Evolutionary conservation across 164 flowering plant genomes (phyloP).

Genomic region (Piper longum): DNA sequence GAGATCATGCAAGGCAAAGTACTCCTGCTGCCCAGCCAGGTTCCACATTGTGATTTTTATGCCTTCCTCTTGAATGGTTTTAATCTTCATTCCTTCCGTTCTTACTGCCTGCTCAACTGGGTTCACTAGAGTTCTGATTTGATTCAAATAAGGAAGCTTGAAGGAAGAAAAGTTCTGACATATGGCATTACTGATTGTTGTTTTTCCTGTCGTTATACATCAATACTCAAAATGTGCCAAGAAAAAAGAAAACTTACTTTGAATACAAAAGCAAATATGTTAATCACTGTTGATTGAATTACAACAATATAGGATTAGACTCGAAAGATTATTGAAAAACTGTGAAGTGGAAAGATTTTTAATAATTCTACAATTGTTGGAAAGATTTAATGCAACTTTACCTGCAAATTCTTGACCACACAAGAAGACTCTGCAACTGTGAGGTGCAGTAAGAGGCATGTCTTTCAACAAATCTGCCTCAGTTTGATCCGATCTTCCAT

Average conservation of each 20-base stretch:
- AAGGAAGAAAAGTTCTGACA: constrained; percentile 49
- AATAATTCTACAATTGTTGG: background rate
- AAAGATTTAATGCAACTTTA: constrained; percentile 9
- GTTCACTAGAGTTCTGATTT: constrained; percentile 61
- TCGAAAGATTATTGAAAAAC: background rate
- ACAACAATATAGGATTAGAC: too few relatives aligned
- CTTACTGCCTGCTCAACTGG: constrained; percentile 81
- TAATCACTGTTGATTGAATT: too few relatives aligned
- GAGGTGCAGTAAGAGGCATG: constrained; percentile 60
- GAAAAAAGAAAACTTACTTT: too few relatives aligned
- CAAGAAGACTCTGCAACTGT: constrained; percentile 68
- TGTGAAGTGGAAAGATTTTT: background rate
- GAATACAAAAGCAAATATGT: too few relatives aligned
- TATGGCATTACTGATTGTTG: constrained; percentile 60
- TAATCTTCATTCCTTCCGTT: constrained; percentile 67
- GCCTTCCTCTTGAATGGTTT: constrained; percentile 60
- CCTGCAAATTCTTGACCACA: constrained; percentile 92
- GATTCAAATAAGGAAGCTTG: constrained; percentile 66
- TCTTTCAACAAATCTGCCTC: constrained; percentile 64
- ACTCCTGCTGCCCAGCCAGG: constrained; percentile 75
- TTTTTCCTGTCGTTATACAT: constrained; percentile 43
- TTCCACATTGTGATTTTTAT: constrained; percentile 87
- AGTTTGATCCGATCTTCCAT: constrained; percentile 30
- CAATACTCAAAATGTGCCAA: too few relatives aligned
- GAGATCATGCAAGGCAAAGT: constrained; percentile 73